These are phyloP conservation scores for Scorias spongiosa DNA, from an alignment of 2,329 filamentous ascomycete species.

Conservation along the genomic window DNA sequence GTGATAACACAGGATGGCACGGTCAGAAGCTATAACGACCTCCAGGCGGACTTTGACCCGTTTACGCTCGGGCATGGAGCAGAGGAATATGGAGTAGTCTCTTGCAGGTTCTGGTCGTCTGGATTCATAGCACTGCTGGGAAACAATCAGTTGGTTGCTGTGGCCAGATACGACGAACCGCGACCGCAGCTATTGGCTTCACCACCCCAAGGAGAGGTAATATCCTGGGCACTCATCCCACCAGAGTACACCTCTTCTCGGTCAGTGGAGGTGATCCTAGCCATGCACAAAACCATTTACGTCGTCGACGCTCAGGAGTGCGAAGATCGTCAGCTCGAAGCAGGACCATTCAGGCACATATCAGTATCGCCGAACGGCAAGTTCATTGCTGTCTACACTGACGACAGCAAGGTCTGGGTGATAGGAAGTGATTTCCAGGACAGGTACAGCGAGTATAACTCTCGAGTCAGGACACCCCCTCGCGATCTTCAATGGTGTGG, in stretches of 20 bases:
- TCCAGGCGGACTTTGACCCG: conserved; percentile 90
- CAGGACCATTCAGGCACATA: conserved; percentile 83
- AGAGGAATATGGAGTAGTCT: conserved; percentile 72
- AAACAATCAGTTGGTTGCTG: conserved; percentile 74
- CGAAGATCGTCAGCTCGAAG: conserved; percentile 79
- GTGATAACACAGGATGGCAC: conserved; percentile 81
- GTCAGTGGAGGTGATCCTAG: conserved; percentile 82
- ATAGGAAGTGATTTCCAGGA: conserved; percentile 92
- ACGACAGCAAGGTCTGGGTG: conserved; percentile 74
- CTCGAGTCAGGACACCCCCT: conserved; percentile 68
- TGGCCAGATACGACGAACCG: conserved; percentile 83
- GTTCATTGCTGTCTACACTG: conserved; percentile 75
- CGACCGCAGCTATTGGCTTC: conserved; percentile 68
- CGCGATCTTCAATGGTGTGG: conserved; percentile 93
- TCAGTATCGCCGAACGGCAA: conserved; percentile 82
- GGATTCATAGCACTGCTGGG: conserved; percentile 87
- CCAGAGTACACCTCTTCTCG: conserved; percentile 79
- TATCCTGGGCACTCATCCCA: conserved; percentile 79
- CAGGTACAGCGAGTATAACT: conserved; percentile 81
- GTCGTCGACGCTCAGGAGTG: conserved; percentile 78
- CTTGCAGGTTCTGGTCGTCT: conserved; percentile 80
- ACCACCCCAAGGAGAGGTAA: conserved; percentile 61
- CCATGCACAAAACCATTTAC: conserved; percentile 69
- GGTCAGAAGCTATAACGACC: conserved; percentile 74
- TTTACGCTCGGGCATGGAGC: conserved; percentile 81